Evolutionary conservation across 352 stramenopile species (phyloP), one percentile per base, ranked within the genome.

Genomic region (Saprolegnia parasitica): DNA sequence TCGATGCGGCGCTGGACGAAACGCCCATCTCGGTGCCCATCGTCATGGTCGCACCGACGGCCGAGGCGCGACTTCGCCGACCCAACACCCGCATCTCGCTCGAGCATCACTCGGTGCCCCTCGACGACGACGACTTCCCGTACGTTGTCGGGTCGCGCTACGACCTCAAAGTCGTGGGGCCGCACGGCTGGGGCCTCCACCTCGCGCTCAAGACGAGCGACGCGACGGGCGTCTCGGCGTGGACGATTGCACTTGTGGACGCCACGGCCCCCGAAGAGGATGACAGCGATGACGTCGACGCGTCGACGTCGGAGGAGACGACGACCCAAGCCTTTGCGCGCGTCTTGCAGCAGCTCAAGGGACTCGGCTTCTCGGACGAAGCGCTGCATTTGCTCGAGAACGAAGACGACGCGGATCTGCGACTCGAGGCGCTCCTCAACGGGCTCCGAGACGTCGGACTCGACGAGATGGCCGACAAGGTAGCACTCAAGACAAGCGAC

Each of bases 311-410:
- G 16, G 42, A 52, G 8, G 24, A 46, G 56, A n/a, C 24, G 39
- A 23, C 29, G 39, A 45, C 20, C 52, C 13, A 60, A 60, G 24
- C 13, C 13, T 60, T 60, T 24, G 11, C 52, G 11, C 11, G n/a
- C 13, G 32, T 61, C 11, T 6, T 24, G 6, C n/a, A 26, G 21
- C 47, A 70, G 47, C 63, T 70, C 16, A 39, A 62, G n/a, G 15
- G 16, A 16, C 49, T 70, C 6, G 63, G 63, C 20, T 70, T 70
- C 37, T 62, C 63, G 37, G 50, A 70, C 49, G 46, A 70, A 23
- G 42, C 54, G 32, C 23, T 70, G 26, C 42, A 52, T 8, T 39
- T 49, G 20, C 23, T 70, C 26, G 32, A 61, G 10, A 70, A 52
- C 54, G 52, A 60, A 60, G 63, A 70, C 40, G 63, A 70, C 40